Percentiles rank a stretch among this genome's conserved stretches.
phyloP scores from a whole-genome alignment of 352 stramenopile species.

The Halophytophthora polymorphica region DNA sequence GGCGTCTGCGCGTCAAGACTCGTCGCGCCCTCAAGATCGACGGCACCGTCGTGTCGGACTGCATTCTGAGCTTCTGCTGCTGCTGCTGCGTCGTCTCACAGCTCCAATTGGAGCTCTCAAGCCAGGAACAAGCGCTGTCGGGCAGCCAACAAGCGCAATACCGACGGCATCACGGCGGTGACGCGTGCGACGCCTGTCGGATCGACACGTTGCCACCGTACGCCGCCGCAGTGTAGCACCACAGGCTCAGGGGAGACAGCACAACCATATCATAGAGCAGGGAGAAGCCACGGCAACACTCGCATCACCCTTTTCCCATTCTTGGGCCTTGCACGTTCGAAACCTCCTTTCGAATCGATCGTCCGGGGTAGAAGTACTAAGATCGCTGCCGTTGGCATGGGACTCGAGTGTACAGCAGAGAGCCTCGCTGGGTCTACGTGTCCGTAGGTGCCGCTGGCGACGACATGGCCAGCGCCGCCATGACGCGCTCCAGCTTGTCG shows the following conservation, averaged over 20 bases:
- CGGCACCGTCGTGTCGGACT: conserved; percentile 34
- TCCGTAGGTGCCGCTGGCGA: neutral
- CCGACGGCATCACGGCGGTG: conserved; percentile 1
- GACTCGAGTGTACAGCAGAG: too few species aligned
- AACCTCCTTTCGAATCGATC: too few species aligned
- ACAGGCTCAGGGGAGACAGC: neutral
- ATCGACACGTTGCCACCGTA: conserved; percentile 29
- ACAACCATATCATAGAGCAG: too few species aligned
- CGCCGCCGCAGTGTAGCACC: too few species aligned
- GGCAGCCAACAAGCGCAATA: conserved; percentile 12
- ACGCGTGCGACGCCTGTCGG: neutral
- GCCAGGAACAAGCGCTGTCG: conserved; percentile 27
- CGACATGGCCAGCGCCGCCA: conserved; percentile 16
- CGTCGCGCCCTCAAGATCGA: conserved; percentile 41
- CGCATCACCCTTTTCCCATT: too few species aligned
- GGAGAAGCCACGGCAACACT: too few species aligned
- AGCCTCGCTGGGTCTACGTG: too few species aligned
- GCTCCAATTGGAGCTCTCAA: conserved; percentile 33
- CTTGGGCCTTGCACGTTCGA: too few species aligned
- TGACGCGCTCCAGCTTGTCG: conserved; percentile 25
- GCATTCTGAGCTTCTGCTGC: conserved; percentile 35
- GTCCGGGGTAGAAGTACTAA: too few species aligned
- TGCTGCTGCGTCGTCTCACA: conserved; percentile 56
- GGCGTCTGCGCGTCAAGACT: conserved; percentile 33
- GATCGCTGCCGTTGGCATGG: too few species aligned